These are phyloP conservation scores for Aphanomyces cochlioides DNA, from an alignment of 352 stramenopile species.

Conservation along the genomic window DNA sequence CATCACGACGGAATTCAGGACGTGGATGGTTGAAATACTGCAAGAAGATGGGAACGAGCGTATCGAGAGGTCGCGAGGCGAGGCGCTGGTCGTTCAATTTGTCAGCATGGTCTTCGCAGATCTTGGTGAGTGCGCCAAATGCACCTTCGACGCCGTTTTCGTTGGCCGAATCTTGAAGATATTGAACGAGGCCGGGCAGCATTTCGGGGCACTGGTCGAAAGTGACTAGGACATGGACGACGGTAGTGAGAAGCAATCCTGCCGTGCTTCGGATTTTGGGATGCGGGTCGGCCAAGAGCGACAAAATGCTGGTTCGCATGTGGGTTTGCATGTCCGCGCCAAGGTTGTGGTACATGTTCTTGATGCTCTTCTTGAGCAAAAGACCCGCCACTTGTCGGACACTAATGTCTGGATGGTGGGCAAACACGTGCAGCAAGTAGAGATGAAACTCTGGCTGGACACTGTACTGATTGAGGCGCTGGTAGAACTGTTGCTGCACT, in stretches of 20 bases:
- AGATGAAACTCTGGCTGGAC: constrained; percentile 87
- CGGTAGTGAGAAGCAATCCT: constrained; percentile 76
- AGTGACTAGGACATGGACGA: constrained; percentile 84
- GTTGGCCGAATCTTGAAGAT: constrained; percentile 60
- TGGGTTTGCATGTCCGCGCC: constrained; percentile 66
- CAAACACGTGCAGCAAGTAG: constrained; percentile 81
- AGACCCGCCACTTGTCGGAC: constrained; percentile 75
- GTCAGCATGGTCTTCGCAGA: constrained; percentile 85
- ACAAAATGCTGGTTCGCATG: constrained; percentile 71
- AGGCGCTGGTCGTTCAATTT: constrained; percentile 82
- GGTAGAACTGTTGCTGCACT: constrained; percentile 75
- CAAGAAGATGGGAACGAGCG: constrained; percentile 84
- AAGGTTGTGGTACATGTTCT: constrained; percentile 58
- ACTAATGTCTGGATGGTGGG: constrained; percentile 48
- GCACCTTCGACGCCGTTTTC: constrained; percentile 68
- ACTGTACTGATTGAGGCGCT: constrained; percentile 82
- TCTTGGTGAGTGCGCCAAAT: constrained; percentile 83
- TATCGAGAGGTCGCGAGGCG: constrained; percentile 77
- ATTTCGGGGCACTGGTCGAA: constrained; percentile 86
- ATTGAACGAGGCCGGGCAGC: constrained; percentile 62
- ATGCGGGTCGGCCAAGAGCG: constrained; percentile 55
- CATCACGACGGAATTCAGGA: constrained; percentile 70
- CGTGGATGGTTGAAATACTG: constrained; percentile 86
- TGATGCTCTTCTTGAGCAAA: constrained; percentile 85
- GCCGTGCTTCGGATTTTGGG: constrained; percentile 74